Evolutionary conservation across 441 rosid genomes (phyloP).

Genomic region (Kokia cookei): DNA sequence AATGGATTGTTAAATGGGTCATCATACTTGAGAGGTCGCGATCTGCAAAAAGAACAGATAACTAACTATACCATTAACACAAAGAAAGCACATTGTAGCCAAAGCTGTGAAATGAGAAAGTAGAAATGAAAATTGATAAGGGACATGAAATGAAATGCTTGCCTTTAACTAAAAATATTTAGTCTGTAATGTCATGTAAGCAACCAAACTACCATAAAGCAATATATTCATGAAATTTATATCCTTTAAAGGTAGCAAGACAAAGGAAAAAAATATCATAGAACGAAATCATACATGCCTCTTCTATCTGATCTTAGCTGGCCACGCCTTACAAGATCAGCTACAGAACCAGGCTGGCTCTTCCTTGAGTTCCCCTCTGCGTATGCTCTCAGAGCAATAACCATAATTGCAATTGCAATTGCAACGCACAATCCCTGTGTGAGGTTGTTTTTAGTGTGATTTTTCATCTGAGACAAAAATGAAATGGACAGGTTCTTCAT

Average conservation of each 20-base stretch:
- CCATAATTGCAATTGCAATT: conserved; percentile 46
- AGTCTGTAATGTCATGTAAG: background rate
- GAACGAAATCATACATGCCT: conserved; percentile 87
- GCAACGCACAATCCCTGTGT: conserved; percentile 26
- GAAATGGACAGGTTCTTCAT: background rate
- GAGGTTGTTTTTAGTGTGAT: conserved; percentile 28
- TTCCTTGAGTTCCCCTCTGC: conserved; percentile 42
- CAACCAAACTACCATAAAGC: background rate
- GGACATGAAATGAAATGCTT: background rate
- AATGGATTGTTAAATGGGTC: conserved; percentile 92
- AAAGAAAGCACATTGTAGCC: background rate
- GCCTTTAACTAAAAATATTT: background rate
- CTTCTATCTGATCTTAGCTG: conserved; percentile 96
- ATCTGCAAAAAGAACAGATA: conserved; percentile 35
- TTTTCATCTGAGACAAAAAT: conserved; percentile 40
- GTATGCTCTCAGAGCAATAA: conserved; percentile 41
- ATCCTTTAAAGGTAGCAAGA: background rate
- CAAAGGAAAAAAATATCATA: background rate
- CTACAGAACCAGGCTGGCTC: conserved; percentile 63
- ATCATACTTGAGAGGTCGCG: conserved; percentile 72
- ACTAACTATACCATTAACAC: background rate
- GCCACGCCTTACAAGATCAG: conserved; percentile 97
- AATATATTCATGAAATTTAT: background rate
- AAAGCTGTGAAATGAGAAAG: background rate
- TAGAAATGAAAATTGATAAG: background rate